Conservation (phyloP, 2,329 filamentous ascomycete genomes). For the Hypoxylon sp. region DNA sequence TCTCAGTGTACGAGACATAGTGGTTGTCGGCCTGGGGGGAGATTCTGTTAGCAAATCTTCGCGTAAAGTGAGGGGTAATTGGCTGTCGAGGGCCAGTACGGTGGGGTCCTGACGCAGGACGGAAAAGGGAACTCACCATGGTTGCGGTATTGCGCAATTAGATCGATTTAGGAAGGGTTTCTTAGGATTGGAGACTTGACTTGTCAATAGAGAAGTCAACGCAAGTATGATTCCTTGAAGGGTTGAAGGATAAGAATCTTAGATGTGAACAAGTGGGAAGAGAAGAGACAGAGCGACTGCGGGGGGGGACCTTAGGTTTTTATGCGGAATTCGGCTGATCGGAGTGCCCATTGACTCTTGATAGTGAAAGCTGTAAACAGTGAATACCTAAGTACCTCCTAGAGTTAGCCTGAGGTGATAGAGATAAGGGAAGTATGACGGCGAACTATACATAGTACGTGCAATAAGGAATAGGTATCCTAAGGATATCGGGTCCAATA, state of each 20-base stretch:
- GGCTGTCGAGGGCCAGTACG: slow-evolving; percentile 37
- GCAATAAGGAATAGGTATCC: no score
- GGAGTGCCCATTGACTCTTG: slow-evolving; percentile 18
- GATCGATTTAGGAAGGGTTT: slow-evolving; percentile 27
- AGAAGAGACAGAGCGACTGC: slow-evolving; percentile 27
- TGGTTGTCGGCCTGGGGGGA: slow-evolving; percentile 54
- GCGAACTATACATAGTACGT: no score
- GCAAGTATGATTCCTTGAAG: no score
- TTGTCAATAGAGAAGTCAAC: no score
- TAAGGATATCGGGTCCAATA: slow-evolving; percentile 1
- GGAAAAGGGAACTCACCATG: slow-evolving; percentile 47
- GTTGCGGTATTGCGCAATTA: slow-evolving; percentile 43
- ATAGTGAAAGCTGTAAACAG: no score
- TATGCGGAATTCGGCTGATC: slow-evolving; percentile 39
- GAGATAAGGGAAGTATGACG: slow-evolving; percentile 42
- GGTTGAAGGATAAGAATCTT: slow-evolving; percentile 22
- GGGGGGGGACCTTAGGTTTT: slow-evolving; percentile 38
- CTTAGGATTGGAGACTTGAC: slow-evolving; percentile 22
- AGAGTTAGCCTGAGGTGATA: slow-evolving; percentile 2
- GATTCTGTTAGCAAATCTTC: slow-evolving; percentile 53
- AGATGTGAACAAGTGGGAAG: slow-evolving; percentile 13
- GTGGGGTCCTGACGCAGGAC: slow-evolving; percentile 44
- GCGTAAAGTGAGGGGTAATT: slow-evolving; percentile 51
- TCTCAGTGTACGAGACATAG: slow-evolving; percentile 51
- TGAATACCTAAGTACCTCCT: slow-evolving; percentile 11